Evolutionary conservation across 176 grass and related monocot species (phyloP).

Genomic region (Pharus latifolius): DNA sequence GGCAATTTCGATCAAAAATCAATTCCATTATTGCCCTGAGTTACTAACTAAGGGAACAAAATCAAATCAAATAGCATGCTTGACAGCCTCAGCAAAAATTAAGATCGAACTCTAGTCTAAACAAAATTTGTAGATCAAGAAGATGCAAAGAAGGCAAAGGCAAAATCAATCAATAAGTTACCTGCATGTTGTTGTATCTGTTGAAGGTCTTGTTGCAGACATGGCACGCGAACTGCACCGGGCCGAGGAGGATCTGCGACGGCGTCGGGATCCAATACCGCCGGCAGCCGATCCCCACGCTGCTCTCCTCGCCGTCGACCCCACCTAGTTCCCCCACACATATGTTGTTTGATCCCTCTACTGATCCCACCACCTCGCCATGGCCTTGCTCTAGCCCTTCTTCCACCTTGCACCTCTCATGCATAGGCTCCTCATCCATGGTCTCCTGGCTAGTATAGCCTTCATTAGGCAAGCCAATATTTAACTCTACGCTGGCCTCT

Average conservation of each 20-base stretch:
- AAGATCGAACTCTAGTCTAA: background rate
- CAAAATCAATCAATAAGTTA: background rate
- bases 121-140: background rate
- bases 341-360: background rate
- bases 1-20: background rate
- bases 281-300: background rate
- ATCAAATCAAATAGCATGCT: conserved; percentile 7
- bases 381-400: background rate
- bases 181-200: conserved; percentile 97
- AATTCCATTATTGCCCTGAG: background rate
- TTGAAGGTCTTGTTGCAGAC: conserved; percentile 93
- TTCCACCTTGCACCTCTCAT: conserved; percentile 1
- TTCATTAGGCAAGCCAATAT: conserved; percentile 39
- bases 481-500: conserved; percentile 34
- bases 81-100: background rate
- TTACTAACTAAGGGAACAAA: background rate
- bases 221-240: conserved; percentile 78
- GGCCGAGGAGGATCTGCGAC: conserved; percentile 73
- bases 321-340: background rate
- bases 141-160: background rate
- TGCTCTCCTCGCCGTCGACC: background rate
- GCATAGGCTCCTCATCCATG: conserved; percentile 10
- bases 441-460: conserved; percentile 6
- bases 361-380: background rate
- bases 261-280: conserved; percentile 84